Conservation (phyloP, 1,284 basidiomycete species). For the Cryptococcus hybrid region DNA sequence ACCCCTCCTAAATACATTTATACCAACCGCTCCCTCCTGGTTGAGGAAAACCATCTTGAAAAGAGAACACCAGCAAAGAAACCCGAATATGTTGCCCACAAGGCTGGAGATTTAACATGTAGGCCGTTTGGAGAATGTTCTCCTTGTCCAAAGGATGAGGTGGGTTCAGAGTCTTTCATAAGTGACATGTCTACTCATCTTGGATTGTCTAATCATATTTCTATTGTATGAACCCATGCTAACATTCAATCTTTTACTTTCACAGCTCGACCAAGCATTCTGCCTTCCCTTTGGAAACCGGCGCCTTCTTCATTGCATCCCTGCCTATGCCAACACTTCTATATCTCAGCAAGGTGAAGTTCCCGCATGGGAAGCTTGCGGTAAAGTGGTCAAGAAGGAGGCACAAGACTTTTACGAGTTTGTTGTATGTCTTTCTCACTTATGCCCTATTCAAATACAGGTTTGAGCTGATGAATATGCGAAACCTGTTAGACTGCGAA, state of each 20-base stretch:
- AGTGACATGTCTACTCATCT: not conserved
- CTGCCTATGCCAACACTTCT: constrained; percentile 27
- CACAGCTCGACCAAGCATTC: constrained; percentile 75
- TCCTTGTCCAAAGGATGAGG: constrained; percentile 74
- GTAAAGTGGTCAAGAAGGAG: constrained; percentile 72
- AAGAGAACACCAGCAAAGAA: constrained; percentile 7
- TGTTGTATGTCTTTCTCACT: constrained; percentile 56
- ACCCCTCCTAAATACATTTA: not conserved
- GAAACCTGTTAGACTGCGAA: constrained; percentile 56
- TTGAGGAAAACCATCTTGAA: not conserved
- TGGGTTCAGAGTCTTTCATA: constrained; percentile 50
- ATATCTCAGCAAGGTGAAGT: constrained; percentile 58
- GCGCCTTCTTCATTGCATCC: constrained; percentile 74
- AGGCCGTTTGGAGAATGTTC: constrained; percentile 76
- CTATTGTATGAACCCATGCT: not conserved
- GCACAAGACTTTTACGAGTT: constrained; percentile 85
- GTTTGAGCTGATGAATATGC: not conserved
- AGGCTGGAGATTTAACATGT: constrained; percentile 55
- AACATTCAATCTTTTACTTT: too few species aligned
- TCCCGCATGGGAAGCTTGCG: constrained; percentile 85
- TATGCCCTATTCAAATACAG: not conserved
- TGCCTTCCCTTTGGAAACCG: constrained; percentile 89
- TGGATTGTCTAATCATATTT: not conserved
- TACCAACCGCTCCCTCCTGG: not conserved
- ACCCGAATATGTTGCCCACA: constrained; percentile 32